Base-by-base conservation (phyloP, 768 basidiomycete species). In the Mycena belliarum region DNA sequence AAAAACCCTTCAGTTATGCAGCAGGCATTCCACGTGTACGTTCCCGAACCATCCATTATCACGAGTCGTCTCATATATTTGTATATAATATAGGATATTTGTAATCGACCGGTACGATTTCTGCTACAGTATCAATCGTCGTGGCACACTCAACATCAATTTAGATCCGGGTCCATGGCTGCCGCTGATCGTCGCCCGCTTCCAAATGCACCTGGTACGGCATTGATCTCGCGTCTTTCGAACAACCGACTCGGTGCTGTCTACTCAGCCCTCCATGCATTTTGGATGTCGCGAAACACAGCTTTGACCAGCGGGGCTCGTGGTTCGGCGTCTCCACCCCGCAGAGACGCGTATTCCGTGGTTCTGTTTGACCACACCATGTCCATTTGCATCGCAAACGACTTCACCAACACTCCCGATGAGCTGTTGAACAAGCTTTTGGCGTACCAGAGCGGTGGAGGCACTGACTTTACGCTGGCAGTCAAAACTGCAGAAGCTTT, bases 1-100 rank as follows among this genome's bases (percentile, higher is more conserved):
- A 71, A 70, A 48, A 81, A 83, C 48, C 83, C 83, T 1, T 70
- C 71, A 2, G 70, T 76, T 2, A 64, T 78, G 65, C 77, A 78
- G 28, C 79, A 76, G 55, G 75, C 82, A 0, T 83, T 76, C 68
- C 82, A 84, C 61, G 81, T 84, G 80, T 83, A 63, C 52, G 82
- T 71, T 16, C 20, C 3, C 0, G 2, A 12, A 11, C n/a, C 25
- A 21, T 28, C 35, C 20, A 15, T 29, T 18, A 11, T 45, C 16
- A 40, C 52, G n/a, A 5, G 5, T n/a, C 14, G 12, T 32, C 45
- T 52, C 3, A 50, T 14, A 38, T 40, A 24, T 1, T 52, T 2
- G 47, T 14, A 38, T 40, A 24, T 1, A 0, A 4, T 24, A 11
- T 29, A 82, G 81, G 9, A 79, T 83, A n/a, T 84, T 83, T 44